Base-by-base conservation (phyloP, 2,329 filamentous ascomycete species). In the Alternaria novae-zelandiae region DNA sequence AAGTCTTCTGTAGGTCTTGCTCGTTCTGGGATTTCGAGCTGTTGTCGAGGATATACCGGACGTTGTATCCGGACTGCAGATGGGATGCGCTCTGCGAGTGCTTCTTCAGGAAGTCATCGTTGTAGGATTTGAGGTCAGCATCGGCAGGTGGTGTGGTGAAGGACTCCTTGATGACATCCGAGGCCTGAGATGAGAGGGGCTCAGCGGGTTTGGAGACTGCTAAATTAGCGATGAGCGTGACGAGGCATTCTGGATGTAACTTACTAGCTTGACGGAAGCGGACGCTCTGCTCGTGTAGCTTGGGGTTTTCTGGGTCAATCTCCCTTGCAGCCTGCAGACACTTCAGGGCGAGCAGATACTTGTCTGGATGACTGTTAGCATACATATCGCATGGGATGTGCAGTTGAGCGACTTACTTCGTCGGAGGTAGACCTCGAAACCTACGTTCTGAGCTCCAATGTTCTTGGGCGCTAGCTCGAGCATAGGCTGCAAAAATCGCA, bases 371-470 rank as follows among this genome's bases (percentile, higher is more conserved):
- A 44, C 43, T 56, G 32, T 63, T 56, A 66, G 51, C 53, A 41
- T 21, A 17, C 20, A 13, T 17, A 26, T 36, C 20, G 26, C 26
- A 25, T 15, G 57, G 26, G 53, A 43, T 8, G 21, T 13, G 41
- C 4, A 7, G 17, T 17, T 1, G 20, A 10, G 49, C 60, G 30
- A 83, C 90, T 85, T 88, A 97, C 94, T 89, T 83, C 91, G 87
- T 75, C 94, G 87, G 63, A 96, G 85, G 77, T 93, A 94, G 17
- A 99, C 91, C 82, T 98, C 94, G 73, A 97, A 98, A 6, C 94
- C 96, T 56, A 90, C 88, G 68, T 90, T 86, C 81, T 99, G 96
- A 21, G 88, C 92, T 65, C 96, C 89, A 51, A 97, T 87, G 76
- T 89, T 92, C 82, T 91, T 88, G 2, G 94, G 90, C 74, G 90